Conservation (phyloP, 345 rosid species). For the Erucastrum elatum region DNA sequence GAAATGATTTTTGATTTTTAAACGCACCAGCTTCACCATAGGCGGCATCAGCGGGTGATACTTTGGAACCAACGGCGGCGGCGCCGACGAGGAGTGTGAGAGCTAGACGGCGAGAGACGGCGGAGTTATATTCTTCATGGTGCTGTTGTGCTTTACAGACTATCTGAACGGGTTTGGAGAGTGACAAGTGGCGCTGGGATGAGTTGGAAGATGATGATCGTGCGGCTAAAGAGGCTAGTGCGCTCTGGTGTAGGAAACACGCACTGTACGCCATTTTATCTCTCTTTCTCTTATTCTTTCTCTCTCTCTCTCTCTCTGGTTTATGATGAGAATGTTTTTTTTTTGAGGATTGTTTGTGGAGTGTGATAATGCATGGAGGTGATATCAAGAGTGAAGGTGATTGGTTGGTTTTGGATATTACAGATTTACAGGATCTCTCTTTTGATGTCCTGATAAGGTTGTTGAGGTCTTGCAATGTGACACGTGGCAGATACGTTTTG, state of each 20-base stretch:
- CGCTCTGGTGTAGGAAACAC: slow-evolving; percentile 82
- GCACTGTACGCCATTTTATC: slow-evolving; percentile 72
- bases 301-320: slow-evolving; percentile 11
- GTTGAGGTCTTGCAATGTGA: slow-evolving; percentile 43
- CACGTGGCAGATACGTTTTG: slow-evolving; percentile 42
- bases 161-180: slow-evolving; percentile 50
- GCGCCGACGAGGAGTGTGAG: slow-evolving; percentile 83
- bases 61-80: slow-evolving; percentile 87
- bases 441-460: slow-evolving; percentile 67
- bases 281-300: neutral
- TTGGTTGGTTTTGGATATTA: slow-evolving; percentile 56
- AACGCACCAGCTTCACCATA: slow-evolving; percentile 86
- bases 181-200: slow-evolving; percentile 53
- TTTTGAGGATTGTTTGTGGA: neutral
- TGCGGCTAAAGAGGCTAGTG: slow-evolving; percentile 55
- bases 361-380: slow-evolving; percentile 27
- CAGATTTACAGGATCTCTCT: slow-evolving; percentile 48
- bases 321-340: neutral
- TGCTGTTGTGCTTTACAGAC: slow-evolving; percentile 74
- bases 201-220: slow-evolving; percentile 44
- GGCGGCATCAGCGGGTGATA: slow-evolving; percentile 96
- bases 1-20: slow-evolving; percentile 11
- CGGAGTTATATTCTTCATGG: slow-evolving; percentile 46
- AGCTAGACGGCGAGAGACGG: slow-evolving; percentile 78
- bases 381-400: slow-evolving; percentile 44